A percentile compares a stretch with the other conserved stretches of the same genome.
phyloP scores from a whole-genome alignment of 176 grass and related monocot species.

The Triticum timopheevii region DNA sequence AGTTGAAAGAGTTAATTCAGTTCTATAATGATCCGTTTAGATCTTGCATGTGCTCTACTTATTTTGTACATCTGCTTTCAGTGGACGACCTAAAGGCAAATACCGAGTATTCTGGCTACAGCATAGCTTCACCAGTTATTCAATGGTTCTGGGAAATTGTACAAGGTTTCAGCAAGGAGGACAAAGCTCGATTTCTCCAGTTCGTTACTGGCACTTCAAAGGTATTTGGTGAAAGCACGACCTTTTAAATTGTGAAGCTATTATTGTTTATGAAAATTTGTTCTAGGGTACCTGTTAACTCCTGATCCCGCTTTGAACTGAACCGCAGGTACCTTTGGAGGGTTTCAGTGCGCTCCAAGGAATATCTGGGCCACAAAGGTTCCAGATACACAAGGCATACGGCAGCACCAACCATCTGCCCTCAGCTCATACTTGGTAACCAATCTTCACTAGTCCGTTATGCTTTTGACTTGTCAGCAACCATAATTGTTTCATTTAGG shows the following conservation, averaged over 20 bases:
- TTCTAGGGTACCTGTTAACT: not conserved
- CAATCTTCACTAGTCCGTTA: not conserved
- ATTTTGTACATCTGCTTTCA: conserved; percentile 35
- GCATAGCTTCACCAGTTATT: conserved; percentile 89
- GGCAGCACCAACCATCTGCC: conserved; percentile 92
- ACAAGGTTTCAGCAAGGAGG: conserved; percentile 94
- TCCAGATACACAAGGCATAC: conserved; percentile 99
- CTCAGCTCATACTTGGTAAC: conserved; percentile 97
- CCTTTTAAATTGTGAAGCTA: not conserved
- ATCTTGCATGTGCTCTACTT: conserved; percentile 2
- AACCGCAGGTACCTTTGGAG: conserved; percentile 82
- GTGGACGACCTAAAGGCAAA: conserved; percentile 97
- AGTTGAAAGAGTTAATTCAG: conserved; percentile 32
- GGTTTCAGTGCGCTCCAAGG: conserved; percentile 96
- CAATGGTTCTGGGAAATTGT: conserved; percentile 99
- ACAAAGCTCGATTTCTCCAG: conserved; percentile 97
- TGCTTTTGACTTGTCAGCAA: not conserved
- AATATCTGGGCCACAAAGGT: conserved; percentile 86
- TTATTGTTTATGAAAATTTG: not conserved
- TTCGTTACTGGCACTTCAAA: conserved; percentile 99
- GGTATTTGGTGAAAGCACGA: conserved; percentile 43
- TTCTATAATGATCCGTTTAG: not conserved
- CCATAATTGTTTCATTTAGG: not conserved
- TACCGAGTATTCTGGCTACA: conserved; percentile 98
- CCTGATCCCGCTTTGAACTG: conserved; percentile 1